A percentile compares a stretch with the other conserved stretches of the same genome.
These are phyloP conservation scores for Magnolia sinica DNA, from an alignment of 164 flowering plant genomes.

Conservation along the genomic window DNA sequence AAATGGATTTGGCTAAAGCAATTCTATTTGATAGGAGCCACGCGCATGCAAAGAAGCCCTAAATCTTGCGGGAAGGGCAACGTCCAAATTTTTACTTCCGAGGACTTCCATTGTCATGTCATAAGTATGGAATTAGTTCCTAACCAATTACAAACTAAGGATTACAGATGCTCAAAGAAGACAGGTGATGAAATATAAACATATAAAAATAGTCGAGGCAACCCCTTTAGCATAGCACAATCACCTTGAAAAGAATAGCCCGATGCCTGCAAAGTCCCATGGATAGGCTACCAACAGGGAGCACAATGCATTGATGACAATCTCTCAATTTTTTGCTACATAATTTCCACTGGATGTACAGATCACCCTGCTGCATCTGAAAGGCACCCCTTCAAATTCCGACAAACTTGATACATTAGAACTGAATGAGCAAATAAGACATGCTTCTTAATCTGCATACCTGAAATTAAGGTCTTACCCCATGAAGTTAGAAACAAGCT, in stretches of 20 bases:
- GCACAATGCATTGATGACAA: constrained; percentile 57
- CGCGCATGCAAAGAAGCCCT: no score
- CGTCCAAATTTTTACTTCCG: no score
- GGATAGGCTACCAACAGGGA: constrained; percentile 81
- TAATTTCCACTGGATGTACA: constrained; percentile 63
- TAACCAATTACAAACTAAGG: background rate
- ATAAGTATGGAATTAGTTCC: background rate
- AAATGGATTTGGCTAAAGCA: no score
- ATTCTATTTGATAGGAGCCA: no score
- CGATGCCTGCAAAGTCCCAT: constrained; percentile 94
- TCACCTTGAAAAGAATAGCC: constrained; percentile 89
- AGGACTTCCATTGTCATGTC: background rate
- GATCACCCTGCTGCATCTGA: constrained; percentile 78
- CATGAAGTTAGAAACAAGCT: constrained; percentile 79
- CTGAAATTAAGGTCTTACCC: constrained; percentile 48
- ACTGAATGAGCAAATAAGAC: constrained; percentile 7
- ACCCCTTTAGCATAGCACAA: background rate
- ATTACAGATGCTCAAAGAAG: background rate
- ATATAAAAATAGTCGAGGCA: no score
- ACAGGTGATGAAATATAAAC: no score
- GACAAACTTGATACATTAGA: constrained; percentile 14
- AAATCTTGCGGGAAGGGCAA: no score
- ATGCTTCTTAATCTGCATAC: background rate
- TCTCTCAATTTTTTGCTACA: constrained; percentile 63
- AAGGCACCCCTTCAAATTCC: constrained; percentile 64